Percentiles rank a stretch among this genome's conserved stretches.
Evolutionary conservation across 176 grass and related monocot species (phyloP).

Genomic region (Puccinellia tenuiflora): DNA sequence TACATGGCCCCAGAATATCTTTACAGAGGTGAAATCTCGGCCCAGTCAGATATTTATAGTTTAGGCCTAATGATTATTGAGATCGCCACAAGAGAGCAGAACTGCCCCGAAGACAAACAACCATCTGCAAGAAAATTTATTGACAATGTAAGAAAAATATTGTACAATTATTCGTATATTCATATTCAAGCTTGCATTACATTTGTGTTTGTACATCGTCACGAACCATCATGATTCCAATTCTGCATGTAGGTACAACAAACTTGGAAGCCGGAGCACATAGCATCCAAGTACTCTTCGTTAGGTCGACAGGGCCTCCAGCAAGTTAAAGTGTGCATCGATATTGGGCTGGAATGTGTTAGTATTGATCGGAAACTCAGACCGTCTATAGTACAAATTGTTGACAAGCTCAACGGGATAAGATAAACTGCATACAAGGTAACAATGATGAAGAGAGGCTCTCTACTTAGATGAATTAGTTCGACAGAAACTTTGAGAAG

Average conservation of each 20-base stretch:
- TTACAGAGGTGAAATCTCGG: not conserved
- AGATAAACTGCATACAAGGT: not conserved
- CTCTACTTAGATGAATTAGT: too few species aligned
- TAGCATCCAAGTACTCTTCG: not conserved
- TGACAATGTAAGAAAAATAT: not conserved
- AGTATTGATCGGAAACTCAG: not conserved
- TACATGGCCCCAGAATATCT: not conserved
- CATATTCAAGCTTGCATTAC: too few species aligned
- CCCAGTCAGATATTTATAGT: not conserved
- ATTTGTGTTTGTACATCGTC: not conserved
- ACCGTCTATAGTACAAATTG: not conserved
- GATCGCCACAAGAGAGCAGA: not conserved
- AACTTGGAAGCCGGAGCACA: not conserved
- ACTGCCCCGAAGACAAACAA: not conserved
- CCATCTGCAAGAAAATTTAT: not conserved
- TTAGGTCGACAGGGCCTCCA: not conserved
- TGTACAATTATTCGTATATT: not conserved
- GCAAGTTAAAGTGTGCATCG: not conserved
- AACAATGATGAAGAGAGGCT: not conserved
- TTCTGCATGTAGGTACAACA: not conserved
- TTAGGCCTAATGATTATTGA: not conserved
- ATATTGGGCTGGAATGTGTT: not conserved
- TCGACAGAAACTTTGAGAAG: too few species aligned
- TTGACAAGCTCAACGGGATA: not conserved
- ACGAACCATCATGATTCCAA: not conserved